Conservation (phyloP, 176 grass and related monocot species). For the Coix lacrymajobi region DNA sequence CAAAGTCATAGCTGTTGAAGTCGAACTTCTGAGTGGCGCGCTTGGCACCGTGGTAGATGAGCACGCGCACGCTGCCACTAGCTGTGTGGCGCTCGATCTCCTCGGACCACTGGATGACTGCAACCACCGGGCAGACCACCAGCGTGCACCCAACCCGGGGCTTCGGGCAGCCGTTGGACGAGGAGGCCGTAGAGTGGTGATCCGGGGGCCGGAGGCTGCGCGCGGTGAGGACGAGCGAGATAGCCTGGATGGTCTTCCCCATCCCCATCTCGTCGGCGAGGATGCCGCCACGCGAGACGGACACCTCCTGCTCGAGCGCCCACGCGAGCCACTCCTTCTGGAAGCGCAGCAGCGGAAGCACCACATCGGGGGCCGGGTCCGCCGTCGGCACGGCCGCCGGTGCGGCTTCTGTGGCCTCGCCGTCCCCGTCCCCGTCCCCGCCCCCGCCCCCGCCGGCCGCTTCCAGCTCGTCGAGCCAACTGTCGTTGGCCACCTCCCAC, state of each 20-base stretch:
- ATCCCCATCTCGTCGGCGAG: conserved; percentile 98
- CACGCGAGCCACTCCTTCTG: conserved; percentile 94
- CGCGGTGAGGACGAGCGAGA: conserved; percentile 78
- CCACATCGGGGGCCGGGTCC: conserved; percentile 53
- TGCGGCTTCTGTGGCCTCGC: neutral
- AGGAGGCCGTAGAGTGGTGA: neutral
- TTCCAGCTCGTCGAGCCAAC: conserved; percentile 44
- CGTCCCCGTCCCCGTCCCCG: neutral
- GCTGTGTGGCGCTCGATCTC: conserved; percentile 77
- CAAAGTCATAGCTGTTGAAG: conserved; percentile 73
- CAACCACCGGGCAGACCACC: conserved; percentile 78
- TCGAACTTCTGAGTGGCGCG: conserved; percentile 20
- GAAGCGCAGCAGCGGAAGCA: conserved; percentile 76
- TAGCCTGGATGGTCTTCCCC: conserved; percentile 98
- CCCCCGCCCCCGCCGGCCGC: neutral
- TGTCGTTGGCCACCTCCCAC: conserved; percentile 55
- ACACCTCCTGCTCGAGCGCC: conserved; percentile 79
- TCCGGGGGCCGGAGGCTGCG: conserved; percentile 8
- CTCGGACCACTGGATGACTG: conserved; percentile 82
- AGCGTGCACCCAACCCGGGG: conserved; percentile 48
- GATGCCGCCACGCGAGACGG: conserved; percentile 56
- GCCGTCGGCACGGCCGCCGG: neutral
- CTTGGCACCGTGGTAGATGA: conserved; percentile 56
- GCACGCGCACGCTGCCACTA: conserved; percentile 43
- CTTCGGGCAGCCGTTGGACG: neutral